Base-by-base conservation (phyloP, 768 basidiomycete species). In the Hericium rajendrae region DNA sequence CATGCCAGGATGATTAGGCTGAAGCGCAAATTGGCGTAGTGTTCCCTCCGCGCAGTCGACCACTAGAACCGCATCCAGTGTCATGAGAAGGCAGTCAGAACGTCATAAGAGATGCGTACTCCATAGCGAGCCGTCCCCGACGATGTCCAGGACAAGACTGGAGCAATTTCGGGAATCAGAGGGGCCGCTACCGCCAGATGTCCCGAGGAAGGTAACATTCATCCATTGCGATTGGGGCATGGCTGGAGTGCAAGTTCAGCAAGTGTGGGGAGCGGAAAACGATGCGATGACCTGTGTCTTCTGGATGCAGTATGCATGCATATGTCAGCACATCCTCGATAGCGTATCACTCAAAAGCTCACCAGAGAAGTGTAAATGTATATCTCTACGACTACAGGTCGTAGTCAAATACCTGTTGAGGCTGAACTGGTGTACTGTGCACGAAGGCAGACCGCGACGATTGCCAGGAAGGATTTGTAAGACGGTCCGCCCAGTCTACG, bases 41-140 rank as follows among this genome's bases (percentile, higher is more conserved):
- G 88, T 90, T 38, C 90, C 90, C 70, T 91, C 88, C 13, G 86
- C 89, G 69, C 88, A 89, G 67, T 91, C 88, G 20, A 91, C 77
- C 85, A 91, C 88, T 88, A 64, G 26, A 46, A 2, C 3, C 10
- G 28, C 38, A 38, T 54, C 3, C 6, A 40, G 6, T 38, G 4
- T 32, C 39, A 46, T 48, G 24, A 28, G 55, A 22, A 37, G 26
- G n/a, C 50, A 57, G 43, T 50, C 15, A 28, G 43, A 54, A 56
- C 37, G 37, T 54, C n/a, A 22, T 24, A 37, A 53, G 38, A 59
- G 20, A 38, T 37, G 65, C 79, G 64, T 69, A 89, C 88, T 84
- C 86, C 88, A 90, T 24, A 88, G 70, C 9, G 78, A 73, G 16
- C 78, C 76, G 60, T 83, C 73, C 10, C 75, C 76, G 38, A 74